Conservation (phyloP, 2,329 filamentous ascomycete species). For the Tolypocladium guangdongense region DNA sequence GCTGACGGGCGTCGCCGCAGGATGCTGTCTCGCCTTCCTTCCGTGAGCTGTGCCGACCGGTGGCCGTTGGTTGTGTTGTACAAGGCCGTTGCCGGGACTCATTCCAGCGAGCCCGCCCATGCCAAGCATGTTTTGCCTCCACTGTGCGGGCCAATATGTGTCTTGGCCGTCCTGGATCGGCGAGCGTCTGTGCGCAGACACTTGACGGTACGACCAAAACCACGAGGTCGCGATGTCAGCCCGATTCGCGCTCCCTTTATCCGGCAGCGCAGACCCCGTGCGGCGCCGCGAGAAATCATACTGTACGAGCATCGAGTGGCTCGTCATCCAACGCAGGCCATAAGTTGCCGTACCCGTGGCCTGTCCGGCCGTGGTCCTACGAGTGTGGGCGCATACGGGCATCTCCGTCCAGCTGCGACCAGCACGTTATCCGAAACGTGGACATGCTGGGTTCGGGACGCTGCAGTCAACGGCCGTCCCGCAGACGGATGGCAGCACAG, state of each 20-base stretch:
- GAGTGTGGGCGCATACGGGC: not conserved
- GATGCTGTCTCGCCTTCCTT: not conserved
- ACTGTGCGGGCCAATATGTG: not conserved
- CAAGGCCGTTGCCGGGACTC: not conserved
- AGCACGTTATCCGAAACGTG: not conserved
- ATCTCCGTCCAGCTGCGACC: not conserved
- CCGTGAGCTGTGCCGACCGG: not conserved
- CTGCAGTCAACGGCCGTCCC: not conserved
- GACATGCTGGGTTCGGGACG: not conserved
- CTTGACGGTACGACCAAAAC: not conserved
- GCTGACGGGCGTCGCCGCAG: too few species aligned
- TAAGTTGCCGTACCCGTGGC: not conserved
- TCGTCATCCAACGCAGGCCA: too few species aligned
- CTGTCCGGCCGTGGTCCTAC: not conserved
- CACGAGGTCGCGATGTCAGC: not conserved
- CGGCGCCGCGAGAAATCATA: not conserved
- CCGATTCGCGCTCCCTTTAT: not conserved
- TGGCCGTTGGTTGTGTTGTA: not conserved
- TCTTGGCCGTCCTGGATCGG: not conserved
- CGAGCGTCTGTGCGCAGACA: not conserved
- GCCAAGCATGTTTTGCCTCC: not conserved
- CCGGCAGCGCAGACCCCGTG: not conserved
- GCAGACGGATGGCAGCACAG: not conserved
- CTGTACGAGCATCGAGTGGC: not conserved
- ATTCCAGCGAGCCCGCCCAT: not conserved